A percentile compares a stretch with the other conserved stretches of the same genome.
phyloP scores from a whole-genome alignment of 2,329 filamentous ascomycete genomes.

The Colletotrichum australisinense region DNA sequence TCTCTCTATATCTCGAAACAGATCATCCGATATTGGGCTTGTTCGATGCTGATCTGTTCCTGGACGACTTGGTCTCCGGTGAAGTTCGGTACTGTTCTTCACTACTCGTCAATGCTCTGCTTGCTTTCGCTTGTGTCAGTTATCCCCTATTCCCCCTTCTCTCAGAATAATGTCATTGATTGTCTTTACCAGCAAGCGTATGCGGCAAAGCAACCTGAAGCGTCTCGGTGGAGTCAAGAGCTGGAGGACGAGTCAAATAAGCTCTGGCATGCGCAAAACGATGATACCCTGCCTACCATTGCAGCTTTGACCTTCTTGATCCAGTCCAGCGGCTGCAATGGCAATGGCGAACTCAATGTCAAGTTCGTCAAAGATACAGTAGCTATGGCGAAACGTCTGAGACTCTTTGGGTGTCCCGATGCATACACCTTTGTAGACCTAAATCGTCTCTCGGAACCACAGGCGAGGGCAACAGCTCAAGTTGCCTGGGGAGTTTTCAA shows the following conservation, averaged over 20 bases:
- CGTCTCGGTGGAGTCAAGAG: constrained; percentile 28
- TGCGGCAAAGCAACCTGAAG: constrained; percentile 17
- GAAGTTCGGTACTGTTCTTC: constrained; percentile 45
- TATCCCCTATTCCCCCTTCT: not conserved
- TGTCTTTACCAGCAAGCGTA: constrained; percentile 17
- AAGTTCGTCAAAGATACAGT: constrained; percentile 26
- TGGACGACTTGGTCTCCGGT: constrained; percentile 44
- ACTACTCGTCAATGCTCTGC: constrained; percentile 49
- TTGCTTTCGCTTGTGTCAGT: constrained; percentile 50
- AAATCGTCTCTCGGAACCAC: not conserved
- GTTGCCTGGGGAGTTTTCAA: constrained; percentile 49
- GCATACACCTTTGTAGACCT: constrained; percentile 15
- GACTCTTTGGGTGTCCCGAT: constrained; percentile 29
- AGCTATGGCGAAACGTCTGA: constrained; percentile 27
- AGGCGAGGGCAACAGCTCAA: constrained; percentile 21
- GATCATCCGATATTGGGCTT: constrained; percentile 52
- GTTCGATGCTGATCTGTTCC: constrained; percentile 48
- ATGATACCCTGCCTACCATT: constrained; percentile 25
- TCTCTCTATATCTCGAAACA: constrained; percentile 50
- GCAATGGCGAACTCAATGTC: constrained; percentile 28
- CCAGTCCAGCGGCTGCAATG: constrained; percentile 29
- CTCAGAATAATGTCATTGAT: not conserved
- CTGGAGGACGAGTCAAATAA: constrained; percentile 25
- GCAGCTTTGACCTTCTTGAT: constrained; percentile 22
- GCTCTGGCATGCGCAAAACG: constrained; percentile 24